Evolutionary conservation across 2,329 filamentous ascomycete species (phyloP).

Genomic region (Conoideocrella luteorostrata): DNA sequence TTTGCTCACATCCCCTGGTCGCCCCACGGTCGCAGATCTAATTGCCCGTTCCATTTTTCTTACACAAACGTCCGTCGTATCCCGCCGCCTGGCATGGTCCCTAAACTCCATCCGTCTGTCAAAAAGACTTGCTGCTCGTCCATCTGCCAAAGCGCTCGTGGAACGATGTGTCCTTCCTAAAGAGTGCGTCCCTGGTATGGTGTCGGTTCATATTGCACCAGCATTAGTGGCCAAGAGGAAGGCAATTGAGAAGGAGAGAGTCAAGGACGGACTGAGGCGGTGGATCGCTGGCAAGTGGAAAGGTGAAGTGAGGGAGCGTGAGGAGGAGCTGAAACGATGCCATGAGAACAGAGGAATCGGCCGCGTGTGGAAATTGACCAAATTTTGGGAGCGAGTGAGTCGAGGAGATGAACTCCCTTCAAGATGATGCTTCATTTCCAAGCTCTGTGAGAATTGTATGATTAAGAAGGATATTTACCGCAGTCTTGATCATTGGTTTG

Average conservation of each 20-base stretch:
- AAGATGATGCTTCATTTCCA: too few relatives aligned
- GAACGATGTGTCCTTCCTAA: slow-evolving; percentile 57
- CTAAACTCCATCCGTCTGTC: slow-evolving; percentile 61
- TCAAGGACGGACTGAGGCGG: slow-evolving; percentile 59
- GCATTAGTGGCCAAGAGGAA: slow-evolving; percentile 56
- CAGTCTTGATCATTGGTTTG: too few relatives aligned
- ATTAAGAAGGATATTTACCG: too few relatives aligned
- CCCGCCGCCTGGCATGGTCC: slow-evolving; percentile 55
- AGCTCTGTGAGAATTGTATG: too few relatives aligned
- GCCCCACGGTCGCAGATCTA: slow-evolving; percentile 56
- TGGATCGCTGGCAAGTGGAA: slow-evolving; percentile 58
- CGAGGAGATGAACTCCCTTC: slow-evolving; percentile 26
- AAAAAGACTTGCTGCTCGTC: slow-evolving; percentile 52
- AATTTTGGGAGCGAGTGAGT: slow-evolving; percentile 60
- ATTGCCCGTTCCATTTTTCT: slow-evolving; percentile 60
- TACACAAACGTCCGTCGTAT: slow-evolving; percentile 58
- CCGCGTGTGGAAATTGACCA: slow-evolving; percentile 53
- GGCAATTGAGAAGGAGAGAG: slow-evolving; percentile 57
- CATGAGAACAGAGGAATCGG: slow-evolving; percentile 48
- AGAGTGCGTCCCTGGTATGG: slow-evolving; percentile 50
- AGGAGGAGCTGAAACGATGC: slow-evolving; percentile 38
- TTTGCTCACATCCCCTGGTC: slow-evolving; percentile 48
- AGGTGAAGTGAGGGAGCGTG: slow-evolving; percentile 43
- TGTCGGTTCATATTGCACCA: slow-evolving; percentile 43
- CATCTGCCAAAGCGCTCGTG: slow-evolving; percentile 54